phyloP scores from a whole-genome alignment of 2,329 filamentous ascomycete genomes.

The Akanthomyces dipterigenus region DNA sequence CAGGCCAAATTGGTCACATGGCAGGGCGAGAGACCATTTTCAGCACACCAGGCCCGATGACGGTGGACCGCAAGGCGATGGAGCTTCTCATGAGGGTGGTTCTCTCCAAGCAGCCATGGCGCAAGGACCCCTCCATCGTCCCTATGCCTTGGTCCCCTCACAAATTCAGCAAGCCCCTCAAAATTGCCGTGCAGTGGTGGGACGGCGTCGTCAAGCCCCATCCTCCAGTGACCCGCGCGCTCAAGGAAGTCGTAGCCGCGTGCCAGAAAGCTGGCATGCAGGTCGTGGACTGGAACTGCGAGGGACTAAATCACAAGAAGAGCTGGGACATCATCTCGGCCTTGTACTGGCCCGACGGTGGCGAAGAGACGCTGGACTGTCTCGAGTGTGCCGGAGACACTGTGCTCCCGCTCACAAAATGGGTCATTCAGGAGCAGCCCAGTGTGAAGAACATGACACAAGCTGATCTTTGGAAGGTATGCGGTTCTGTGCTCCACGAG shows the following conservation, averaged over 20 bases:
- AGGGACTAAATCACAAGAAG: constrained; percentile 44
- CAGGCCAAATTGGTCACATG: constrained; percentile 22
- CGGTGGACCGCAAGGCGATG: constrained; percentile 27
- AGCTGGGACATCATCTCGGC: constrained; percentile 37
- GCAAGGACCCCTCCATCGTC: constrained; percentile 25
- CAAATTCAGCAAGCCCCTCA: constrained; percentile 38
- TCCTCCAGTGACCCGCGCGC: constrained; percentile 50
- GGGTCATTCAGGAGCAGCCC: constrained; percentile 49
- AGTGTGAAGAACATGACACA: constrained; percentile 34
- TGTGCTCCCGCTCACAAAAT: constrained; percentile 48
- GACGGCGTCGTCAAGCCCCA: constrained; percentile 55
- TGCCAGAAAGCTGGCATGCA: constrained; percentile 44
- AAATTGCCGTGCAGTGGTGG: constrained; percentile 53
- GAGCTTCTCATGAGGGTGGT: constrained; percentile 30
- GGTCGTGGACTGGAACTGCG: constrained; percentile 45
- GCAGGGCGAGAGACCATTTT: constrained; percentile 29
- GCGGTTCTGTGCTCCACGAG: not conserved
- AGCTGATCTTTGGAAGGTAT: constrained; percentile 33
- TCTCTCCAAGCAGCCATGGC: constrained; percentile 26
- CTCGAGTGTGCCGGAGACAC: constrained; percentile 52
- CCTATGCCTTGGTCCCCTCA: constrained; percentile 29
- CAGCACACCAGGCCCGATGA: constrained; percentile 27
- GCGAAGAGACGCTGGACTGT: constrained; percentile 41
- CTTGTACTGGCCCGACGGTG: constrained; percentile 56
- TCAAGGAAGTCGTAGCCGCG: constrained; percentile 45